Conservation (phyloP, 75 land plant species). For the Pseudotsuga menziesii region DNA sequence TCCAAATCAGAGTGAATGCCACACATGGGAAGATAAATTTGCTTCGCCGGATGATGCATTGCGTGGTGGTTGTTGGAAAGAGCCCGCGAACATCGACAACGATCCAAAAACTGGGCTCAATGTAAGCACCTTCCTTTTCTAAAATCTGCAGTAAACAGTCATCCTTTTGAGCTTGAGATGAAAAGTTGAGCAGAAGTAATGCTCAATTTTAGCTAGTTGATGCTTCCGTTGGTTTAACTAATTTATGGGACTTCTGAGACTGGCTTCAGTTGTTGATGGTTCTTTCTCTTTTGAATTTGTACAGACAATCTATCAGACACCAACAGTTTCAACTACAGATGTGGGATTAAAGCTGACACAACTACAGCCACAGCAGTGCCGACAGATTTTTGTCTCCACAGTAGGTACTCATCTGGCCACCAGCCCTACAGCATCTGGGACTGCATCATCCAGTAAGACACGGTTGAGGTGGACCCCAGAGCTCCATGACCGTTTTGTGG, state of each 20-base stretch:
- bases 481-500: conserved; percentile 46
- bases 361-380: not conserved
- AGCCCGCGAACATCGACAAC: conserved; percentile 23
- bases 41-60: conserved; percentile 23
- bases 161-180: not conserved
- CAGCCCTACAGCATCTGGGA: conserved; percentile 9
- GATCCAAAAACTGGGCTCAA: conserved; percentile 25
- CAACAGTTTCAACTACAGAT: conserved; percentile 6
- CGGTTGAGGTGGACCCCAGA: conserved; percentile 55
- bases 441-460: conserved; percentile 20
- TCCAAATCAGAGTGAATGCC: conserved; percentile 28
- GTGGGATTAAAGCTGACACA: conserved; percentile 10
- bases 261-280: not conserved
- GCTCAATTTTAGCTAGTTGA: not conserved
- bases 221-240: not conserved
- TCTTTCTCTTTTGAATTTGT: not conserved
- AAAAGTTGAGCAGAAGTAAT: not conserved
- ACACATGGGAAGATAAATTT: conserved; percentile 28
- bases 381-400: not conserved
- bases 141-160: not conserved
- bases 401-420: not conserved
- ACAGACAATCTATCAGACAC: not conserved
- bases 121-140: conserved; percentile 24
- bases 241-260: too few relatives aligned
- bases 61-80: conserved; percentile 25